Conservation (phyloP, 2,329 filamentous ascomycete genomes). For the Pyrenophora teres region DNA sequence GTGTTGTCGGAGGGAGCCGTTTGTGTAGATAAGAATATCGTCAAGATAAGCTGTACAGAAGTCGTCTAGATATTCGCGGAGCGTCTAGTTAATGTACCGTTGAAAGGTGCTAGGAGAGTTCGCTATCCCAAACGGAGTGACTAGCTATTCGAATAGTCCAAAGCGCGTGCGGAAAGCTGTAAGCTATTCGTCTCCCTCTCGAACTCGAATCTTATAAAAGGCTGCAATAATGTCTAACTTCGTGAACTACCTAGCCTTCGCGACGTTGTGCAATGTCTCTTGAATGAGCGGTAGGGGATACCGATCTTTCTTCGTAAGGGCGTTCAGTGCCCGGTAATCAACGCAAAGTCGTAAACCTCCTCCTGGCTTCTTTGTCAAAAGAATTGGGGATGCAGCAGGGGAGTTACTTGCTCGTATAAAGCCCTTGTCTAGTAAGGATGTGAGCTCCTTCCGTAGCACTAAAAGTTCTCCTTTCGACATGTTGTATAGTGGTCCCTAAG, state of each 20-base stretch:
- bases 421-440: no score
- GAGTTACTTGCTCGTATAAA: no score
- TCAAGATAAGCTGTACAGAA: conserved; percentile 30
- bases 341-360: conserved; percentile 39
- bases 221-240: neutral
- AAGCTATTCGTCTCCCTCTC: conserved; percentile 29
- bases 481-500: neutral
- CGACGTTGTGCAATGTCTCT: conserved; percentile 34
- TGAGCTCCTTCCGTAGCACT: neutral
- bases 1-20: neutral
- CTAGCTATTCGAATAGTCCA: conserved; percentile 42
- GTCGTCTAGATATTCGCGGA: conserved; percentile 24
- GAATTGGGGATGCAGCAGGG: no score
- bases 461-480: neutral
- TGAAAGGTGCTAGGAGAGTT: conserved; percentile 21
- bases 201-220: conserved; percentile 5
- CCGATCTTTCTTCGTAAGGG: conserved; percentile 42
- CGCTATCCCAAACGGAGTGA: conserved; percentile 29
- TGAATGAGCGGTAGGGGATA: conserved; percentile 41
- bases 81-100: conserved; percentile 27
- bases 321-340: conserved; percentile 46
- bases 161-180: conserved; percentile 43
- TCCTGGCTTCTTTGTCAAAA: no score
- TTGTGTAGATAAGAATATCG: conserved; percentile 30
- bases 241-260: conserved; percentile 22